A percentile compares a stretch with the other conserved stretches of the same genome.
Conservation (phyloP, 257 asterid genomes). For the Gardenia jasminoides region DNA sequence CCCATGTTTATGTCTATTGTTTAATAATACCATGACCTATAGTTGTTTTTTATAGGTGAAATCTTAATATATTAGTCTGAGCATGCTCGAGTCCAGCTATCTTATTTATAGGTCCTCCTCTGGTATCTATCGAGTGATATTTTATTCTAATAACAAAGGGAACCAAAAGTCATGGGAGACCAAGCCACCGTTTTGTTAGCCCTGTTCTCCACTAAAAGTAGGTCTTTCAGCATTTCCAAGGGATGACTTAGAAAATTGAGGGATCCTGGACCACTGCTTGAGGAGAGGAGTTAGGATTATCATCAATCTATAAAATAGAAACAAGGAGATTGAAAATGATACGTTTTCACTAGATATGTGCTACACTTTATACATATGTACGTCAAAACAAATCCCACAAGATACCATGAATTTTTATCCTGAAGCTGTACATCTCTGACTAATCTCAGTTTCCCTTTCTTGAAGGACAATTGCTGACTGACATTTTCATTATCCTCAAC, state of each 20-base stretch:
- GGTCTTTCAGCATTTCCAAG: conserved; percentile 2
- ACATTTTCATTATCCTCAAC: not conserved
- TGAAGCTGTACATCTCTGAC: not conserved
- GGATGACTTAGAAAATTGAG: not conserved
- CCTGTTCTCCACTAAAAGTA: conserved; percentile 5
- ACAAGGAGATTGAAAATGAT: not conserved
- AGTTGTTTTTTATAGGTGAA: too few species aligned
- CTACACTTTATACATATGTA: not conserved
- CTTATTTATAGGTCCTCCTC: conserved; percentile 9
- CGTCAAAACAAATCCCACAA: not conserved
- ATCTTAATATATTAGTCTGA: not conserved
- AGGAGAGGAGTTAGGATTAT: not conserved
- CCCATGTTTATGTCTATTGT: too few species aligned
- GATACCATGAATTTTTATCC: not conserved
- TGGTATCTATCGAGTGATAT: not conserved
- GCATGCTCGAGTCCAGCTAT: conserved; percentile 4
- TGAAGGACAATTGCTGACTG: not conserved
- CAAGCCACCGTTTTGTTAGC: conserved; percentile 1
- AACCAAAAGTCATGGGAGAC: conserved; percentile 20
- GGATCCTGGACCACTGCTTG: conserved; percentile 13
- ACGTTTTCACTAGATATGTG: not conserved
- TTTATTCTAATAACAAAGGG: conserved; percentile 9
- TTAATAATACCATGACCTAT: too few species aligned
- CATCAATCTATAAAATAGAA: not conserved
- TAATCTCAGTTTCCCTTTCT: not conserved